A percentile compares a stretch with the other conserved stretches of the same genome.
These are phyloP conservation scores for Pichia cephalocereana DNA, from an alignment of 805 yeast species.

Conservation along the genomic window DNA sequence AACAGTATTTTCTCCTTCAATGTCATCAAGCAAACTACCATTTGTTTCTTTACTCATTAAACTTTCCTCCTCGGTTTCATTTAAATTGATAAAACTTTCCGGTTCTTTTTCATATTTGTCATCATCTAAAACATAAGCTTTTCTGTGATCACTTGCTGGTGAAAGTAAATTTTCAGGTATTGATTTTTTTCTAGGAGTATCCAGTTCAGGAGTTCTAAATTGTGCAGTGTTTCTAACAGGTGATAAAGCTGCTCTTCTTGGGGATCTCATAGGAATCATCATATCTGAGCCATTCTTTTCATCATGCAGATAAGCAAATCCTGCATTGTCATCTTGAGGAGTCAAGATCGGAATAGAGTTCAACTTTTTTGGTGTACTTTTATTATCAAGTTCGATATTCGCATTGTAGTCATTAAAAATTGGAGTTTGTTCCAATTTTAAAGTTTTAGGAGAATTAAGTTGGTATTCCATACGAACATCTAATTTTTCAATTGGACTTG, in stretches of 20 bases:
- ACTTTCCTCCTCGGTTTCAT: conserved; percentile 14
- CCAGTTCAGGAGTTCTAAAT: conserved; percentile 13
- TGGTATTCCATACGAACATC: conserved; percentile 1
- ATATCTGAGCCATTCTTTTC: conserved; percentile 12
- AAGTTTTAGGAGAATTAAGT: background rate
- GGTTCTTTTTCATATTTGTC: conserved; percentile 10
- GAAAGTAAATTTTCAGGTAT: conserved; percentile 3
- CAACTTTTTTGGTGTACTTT: background rate
- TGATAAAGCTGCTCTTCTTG: conserved; percentile 15
- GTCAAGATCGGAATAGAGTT: background rate
- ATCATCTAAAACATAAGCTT: conserved; percentile 9
- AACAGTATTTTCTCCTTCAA: background rate
- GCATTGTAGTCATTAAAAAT: background rate
- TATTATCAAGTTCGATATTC: background rate
- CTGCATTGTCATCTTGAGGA: background rate
- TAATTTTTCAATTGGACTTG: conserved; percentile 4
- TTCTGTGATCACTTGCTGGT: conserved; percentile 3
- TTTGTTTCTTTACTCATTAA: conserved; percentile 2
- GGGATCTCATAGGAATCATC: conserved; percentile 26
- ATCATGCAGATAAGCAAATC: background rate
- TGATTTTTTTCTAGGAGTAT: conserved; percentile 8
- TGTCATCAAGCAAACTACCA: background rate
- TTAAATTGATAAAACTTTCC: conserved; percentile 17
- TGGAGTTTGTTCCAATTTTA: background rate
- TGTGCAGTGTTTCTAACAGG: conserved; percentile 12